Evolutionary conservation across 1,139 yeast species (phyloP).

Genomic region (Saccharomyces hybrid): DNA sequence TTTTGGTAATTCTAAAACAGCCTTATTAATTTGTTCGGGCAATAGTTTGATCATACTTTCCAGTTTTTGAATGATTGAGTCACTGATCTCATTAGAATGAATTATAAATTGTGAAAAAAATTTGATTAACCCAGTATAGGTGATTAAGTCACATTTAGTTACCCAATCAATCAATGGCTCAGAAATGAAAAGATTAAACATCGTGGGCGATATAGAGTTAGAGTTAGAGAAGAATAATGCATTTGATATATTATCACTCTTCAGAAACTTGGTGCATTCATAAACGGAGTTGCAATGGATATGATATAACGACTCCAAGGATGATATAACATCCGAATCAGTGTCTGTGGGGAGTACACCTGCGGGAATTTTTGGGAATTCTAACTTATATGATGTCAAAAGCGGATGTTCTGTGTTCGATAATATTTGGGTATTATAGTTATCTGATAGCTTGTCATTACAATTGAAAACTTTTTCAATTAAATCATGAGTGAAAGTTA

Average conservation of each 20-base stretch:
- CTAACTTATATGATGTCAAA: constrained; percentile 1
- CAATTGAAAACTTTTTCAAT: neutral
- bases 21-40: neutral
- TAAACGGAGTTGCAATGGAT: constrained; percentile 18
- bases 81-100: neutral
- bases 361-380: constrained; percentile 12
- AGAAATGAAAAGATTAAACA: constrained; percentile 47
- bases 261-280: constrained; percentile 34
- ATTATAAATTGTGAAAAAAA: constrained; percentile 1
- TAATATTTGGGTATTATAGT: neutral
- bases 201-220: constrained; percentile 53
- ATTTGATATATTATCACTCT: constrained; percentile 48
- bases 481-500: neutral
- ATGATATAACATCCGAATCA: constrained; percentile 17
- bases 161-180: constrained; percentile 53
- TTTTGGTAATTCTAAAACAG: constrained; percentile 1
- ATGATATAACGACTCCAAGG: constrained; percentile 18
- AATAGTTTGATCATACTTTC: neutral
- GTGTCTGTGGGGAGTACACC: constrained; percentile 5
- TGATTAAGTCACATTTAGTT: constrained; percentile 49
- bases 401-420: neutral
- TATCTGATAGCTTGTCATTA: neutral
- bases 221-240: constrained; percentile 45
- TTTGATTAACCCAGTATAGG: constrained; percentile 33
- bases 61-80: neutral